Evolutionary conservation across 768 basidiomycete genomes (phyloP), one percentile per base, ranked within the genome.

Genomic region (Rhizopogon vesiculosus): DNA sequence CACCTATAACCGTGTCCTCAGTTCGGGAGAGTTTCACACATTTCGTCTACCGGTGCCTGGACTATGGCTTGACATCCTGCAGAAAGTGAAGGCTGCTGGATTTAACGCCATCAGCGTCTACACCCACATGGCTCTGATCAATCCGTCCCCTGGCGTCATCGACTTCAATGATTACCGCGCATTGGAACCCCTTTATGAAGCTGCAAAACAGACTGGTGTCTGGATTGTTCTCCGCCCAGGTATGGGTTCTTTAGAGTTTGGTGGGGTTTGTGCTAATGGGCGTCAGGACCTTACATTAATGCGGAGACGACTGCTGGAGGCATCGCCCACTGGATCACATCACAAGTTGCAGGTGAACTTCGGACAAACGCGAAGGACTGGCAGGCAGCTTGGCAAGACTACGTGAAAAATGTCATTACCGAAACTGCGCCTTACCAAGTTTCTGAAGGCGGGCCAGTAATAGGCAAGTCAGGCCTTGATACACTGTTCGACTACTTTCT

Each of bases 211-310:
- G 8, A 83, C 83, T 6, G 91, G 91, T 1, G 74, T 93, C 10
- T 93, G 85, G 82, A 76, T 93, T 49, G 81, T 91, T 42, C 74
- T 92, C 50, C 82, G 91, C 39, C 91, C 91, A 55, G 91, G 91
- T 78, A 67, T 56, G 70, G 52, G 52, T 39, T 31, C 44, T 9
- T 57, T 41, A 22, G 29, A 10, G 39, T 54, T 19, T 55, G 42
- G 66, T 60, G 54, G 33, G 53, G 57, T 42, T 59, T 77, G 74
- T 78, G 49, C 75, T 76, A 53, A 76, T 78, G 56, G 25, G 61
- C 70, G 69, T 42, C 31, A 55, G 57, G 54, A 13, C 60, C 80
- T 73, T 82, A 90, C 61, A 90, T 91, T 72, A 91, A 91, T 60
- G 88, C 87, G 4, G 89, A 91, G 66, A 89, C 87, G 0, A 84